Evolutionary conservation across 2,329 filamentous ascomycete genomes (phyloP), one percentile per base, ranked within the genome.

Genomic region (Colletotrichum godetiae): DNA sequence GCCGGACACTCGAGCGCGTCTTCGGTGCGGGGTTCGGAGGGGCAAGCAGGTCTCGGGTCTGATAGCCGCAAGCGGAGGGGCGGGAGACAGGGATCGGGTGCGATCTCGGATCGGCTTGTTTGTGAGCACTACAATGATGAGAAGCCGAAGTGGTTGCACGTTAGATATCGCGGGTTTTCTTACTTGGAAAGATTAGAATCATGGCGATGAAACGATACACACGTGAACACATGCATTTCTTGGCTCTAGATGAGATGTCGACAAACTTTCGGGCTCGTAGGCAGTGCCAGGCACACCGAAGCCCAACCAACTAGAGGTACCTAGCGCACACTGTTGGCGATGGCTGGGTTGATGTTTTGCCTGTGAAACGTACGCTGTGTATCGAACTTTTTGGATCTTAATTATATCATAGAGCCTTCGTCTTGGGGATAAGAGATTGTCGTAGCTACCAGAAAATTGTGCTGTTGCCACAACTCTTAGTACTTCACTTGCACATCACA

Each of bases 1-100:
- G 37, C 37, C 15, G 37, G 37, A 42, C 37, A 42, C 37, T 6
- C 15, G 19, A 42, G 37, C 37, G 37, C 53, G 29, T 37, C 22
- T 29, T 35, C 8, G 22, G 52, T 52, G 60, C 52, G 60, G 60
- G 49, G 60, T 31, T 67, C 31, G 56, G 58, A 31, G 59, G 35
- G 27, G 12, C 3, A 49, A 29, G 60, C 37, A 64, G 11, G 59
- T 69, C 59, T 69, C 67, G 59, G 66, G 33, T 33, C 42, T 64
- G 53, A 55, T 58, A 5, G 5, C 56, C 24, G n/a, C 37, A 42
- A 42, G 37, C 13, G 37, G 37, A 15, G 52, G 22, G 31, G 42
- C 19, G 53, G 22, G 19, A 33, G 42, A 60, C 55, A 55, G 57
- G 62, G 67, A 59, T 70, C 55, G 61, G 67, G 15, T 46, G 42